These are phyloP conservation scores for Xylariales sp. DNA, from an alignment of 2,329 filamentous ascomycete species.

Conservation along the genomic window DNA sequence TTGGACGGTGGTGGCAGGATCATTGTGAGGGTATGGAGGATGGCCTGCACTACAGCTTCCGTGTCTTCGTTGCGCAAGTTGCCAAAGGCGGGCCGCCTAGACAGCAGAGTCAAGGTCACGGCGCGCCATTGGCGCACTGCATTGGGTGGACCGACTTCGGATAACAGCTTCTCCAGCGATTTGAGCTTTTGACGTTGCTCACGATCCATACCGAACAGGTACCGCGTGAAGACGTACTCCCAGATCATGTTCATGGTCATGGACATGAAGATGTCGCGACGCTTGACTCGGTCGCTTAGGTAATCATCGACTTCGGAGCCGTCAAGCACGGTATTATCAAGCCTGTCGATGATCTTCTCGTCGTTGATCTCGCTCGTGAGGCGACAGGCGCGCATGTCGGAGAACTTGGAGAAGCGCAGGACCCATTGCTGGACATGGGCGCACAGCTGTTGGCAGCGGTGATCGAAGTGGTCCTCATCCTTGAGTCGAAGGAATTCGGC, in stretches of 20 bases:
- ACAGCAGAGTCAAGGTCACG: conserved; percentile 84
- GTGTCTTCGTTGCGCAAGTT: conserved; percentile 84
- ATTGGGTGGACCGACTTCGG: conserved; percentile 77
- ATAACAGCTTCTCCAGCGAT: conserved; percentile 83
- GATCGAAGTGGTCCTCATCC: conserved; percentile 94
- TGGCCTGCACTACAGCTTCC: conserved; percentile 89
- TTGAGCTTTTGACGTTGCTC: conserved; percentile 98
- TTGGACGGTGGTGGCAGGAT: conserved; percentile 84
- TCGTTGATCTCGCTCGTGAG: conserved; percentile 79
- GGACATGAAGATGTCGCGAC: conserved; percentile 95
- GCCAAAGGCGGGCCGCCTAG: conserved; percentile 73
- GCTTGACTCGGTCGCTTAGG: conserved; percentile 78
- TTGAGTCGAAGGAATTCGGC: conserved; percentile 70
- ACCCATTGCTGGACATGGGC: conserved; percentile 98
- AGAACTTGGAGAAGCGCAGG: conserved; percentile 94
- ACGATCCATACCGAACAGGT: conserved; percentile 97
- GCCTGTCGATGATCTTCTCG: conserved; percentile 87
- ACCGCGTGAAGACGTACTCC: conserved; percentile 97
- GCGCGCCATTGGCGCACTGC: conserved; percentile 98
- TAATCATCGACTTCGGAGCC: conserved; percentile 89
- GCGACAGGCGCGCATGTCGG: conserved; percentile 83
- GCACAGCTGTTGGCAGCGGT: conserved; percentile 88
- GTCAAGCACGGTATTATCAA: conserved; percentile 92
- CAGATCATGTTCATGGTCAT: conserved; percentile 99
- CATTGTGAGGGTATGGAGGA: conserved; percentile 76